Evolutionary conservation across 1,139 yeast genomes (phyloP), one percentile per base, ranked within the genome.

Genomic region (Yamadazyma taylorii): DNA sequence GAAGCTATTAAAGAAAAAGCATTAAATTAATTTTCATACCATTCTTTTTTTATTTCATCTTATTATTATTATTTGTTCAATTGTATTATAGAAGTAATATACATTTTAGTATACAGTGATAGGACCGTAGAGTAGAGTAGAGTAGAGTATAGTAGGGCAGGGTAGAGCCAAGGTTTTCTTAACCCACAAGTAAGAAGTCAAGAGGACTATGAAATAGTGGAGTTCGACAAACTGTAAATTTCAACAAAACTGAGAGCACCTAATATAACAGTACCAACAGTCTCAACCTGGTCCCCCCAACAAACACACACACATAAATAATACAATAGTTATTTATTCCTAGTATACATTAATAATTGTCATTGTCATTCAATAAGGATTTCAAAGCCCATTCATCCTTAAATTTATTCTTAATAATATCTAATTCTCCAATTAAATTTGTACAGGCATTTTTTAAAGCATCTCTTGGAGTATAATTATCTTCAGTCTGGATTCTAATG

Each of bases 401-500:
- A 64, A 92, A 92, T 55, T 85, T 85, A 35, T 81, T 79, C 50
- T 83, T 80, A 50, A 92, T 69, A 29, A 76, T 69, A 42, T 81
- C 86, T 47, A 92, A 75, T 61, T 88, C 95, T 42, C 81, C 78
- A 47, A 92, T 87, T 43, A 92, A 74, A 30, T 82, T 73, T 43
- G 86, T 78, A 60, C 97, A 89, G 2, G 98, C 97, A 53, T 85
- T 86, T 53, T 78, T 85, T 53, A 92, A 72, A 0, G 97, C 97
- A 44, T 85, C 92, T 54, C 82, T 80, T 17, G 98, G 98, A 35
- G 88, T 76, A 58, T 89, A 89, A 38, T 92, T 96, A 49, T 92
- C 97, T 52, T 87, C 96, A 0, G 97, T 92, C 62, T 92, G 99
- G 33, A 92, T 78, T 63, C 98, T 79, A 78, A 94, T 78, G 35